Evolutionary conservation across 148 eudicot genomes (phyloP), one percentile per base, ranked within the genome.

Genomic region (Talinum fruticosum): DNA sequence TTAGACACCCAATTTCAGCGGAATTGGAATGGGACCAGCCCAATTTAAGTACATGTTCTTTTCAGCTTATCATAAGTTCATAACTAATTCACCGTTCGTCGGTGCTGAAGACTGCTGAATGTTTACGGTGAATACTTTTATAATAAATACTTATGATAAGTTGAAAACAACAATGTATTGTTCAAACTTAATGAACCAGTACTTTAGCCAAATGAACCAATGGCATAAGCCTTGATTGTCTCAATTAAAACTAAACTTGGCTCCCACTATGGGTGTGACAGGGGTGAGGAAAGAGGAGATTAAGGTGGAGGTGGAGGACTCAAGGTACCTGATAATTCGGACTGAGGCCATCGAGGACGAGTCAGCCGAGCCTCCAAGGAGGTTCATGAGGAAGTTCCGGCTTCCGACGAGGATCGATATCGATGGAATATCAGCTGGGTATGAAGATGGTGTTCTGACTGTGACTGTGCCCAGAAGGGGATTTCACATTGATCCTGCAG

Each of bases 301-400:
- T 64, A 89, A 80, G 76, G 92, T 90, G 44, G 97, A 92, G 79
- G 83, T 90, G 65, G 95, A 92, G 81, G 97, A 90, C 80, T 88
- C 91, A 36, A 84, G 19, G 10, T 90, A 87, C 87, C 84, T 92
- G 36, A 89, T 89, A 70, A 90, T 92, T 29, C 80, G 90, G 66
- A 89, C 97, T 0, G 92, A 82, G 72, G 72, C 82, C 0, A 34
- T 30, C 1, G 81, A 75, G n/a, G n/a, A n/a, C 13, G 73, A 83
- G 32, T 34, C 84, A 29, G 44, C 72, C 1, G 82, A 66, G 36
- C 80, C 88, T 4, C 70, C 57, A 26, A 85, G 79, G 85, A 83
- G 80, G 67, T 92, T 92, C 86, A 83, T 54, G 85, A 85, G 85
- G 79, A 92, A 89, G 66, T 90, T 92, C 73, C 71, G 93, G 84